Conservation (phyloP, 176 grass and related monocot genomes). For the Carex scoparia region DNA sequence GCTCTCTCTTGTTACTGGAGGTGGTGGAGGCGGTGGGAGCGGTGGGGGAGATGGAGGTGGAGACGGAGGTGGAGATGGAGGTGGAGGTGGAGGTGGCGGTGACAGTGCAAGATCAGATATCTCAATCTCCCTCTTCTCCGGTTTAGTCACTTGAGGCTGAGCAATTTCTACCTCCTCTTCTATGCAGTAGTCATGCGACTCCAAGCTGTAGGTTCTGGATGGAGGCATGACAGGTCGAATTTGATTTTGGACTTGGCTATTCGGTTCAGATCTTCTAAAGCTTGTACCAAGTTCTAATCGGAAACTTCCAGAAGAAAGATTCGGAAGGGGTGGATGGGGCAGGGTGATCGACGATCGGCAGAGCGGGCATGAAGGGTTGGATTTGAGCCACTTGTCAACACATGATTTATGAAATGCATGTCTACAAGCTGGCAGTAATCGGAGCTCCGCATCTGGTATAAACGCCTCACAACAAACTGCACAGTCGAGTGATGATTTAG, state of each 20-base stretch:
- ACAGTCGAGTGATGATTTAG: slow-evolving; percentile 65
- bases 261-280: slow-evolving; percentile 40
- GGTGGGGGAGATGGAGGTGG: background rate
- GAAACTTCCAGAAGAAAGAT: slow-evolving; percentile 44
- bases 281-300: slow-evolving; percentile 78
- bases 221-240: slow-evolving; percentile 6
- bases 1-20: too few relatives aligned
- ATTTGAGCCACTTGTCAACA: slow-evolving; percentile 66
- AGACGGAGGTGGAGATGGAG: background rate
- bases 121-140: slow-evolving; percentile 26
- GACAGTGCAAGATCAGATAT: background rate
- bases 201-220: slow-evolving; percentile 36
- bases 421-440: slow-evolving; percentile 68
- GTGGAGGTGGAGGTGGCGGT: background rate
- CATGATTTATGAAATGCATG: slow-evolving; percentile 85
- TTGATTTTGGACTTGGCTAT: slow-evolving; percentile 17
- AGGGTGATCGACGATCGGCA: slow-evolving; percentile 74
- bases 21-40: too few relatives aligned
- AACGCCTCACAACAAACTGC: slow-evolving; percentile 79
- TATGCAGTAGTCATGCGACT: slow-evolving; percentile 59
- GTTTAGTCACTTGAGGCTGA: slow-evolving; percentile 16
- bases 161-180: slow-evolving; percentile 74
- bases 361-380: slow-evolving; percentile 71
- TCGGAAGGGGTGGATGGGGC: slow-evolving; percentile 44
- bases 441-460: slow-evolving; percentile 55